These are phyloP conservation scores for Coemansia sp. DNA, from an alignment of 192 early-diverging fungal genomes.

Conservation along the genomic window DNA sequence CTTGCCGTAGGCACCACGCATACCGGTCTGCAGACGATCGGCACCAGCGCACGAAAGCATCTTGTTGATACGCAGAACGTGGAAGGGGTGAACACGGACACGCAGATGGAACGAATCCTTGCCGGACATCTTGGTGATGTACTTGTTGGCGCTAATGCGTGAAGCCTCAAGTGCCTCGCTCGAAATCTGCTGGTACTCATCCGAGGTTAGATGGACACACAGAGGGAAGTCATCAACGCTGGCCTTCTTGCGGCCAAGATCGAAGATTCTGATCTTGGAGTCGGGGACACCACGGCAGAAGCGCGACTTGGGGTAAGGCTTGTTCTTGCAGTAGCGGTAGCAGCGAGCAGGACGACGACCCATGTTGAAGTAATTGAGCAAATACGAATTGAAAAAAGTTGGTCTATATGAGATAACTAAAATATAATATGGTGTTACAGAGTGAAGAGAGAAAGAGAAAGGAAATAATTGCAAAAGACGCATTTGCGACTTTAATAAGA, in stretches of 20 bases:
- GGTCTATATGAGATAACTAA: neutral
- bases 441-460: neutral
- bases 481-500: neutral
- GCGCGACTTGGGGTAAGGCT: conserved; percentile 98
- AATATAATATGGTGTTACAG: neutral
- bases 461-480: neutral
- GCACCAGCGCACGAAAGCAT: conserved; percentile 99
- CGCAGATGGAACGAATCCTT: conserved; percentile 99
- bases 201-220: conserved; percentile 91
- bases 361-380: conserved; percentile 58
- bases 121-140: conserved; percentile 93
- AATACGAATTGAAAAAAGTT: neutral
- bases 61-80: conserved; percentile 99
- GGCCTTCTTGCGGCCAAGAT: conserved; percentile 97
- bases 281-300: conserved; percentile 99
- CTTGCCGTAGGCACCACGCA: conserved; percentile 99
- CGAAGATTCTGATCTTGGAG: conserved; percentile 97
- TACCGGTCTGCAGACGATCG: conserved; percentile 98
- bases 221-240: conserved; percentile 97
- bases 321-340: conserved; percentile 99
- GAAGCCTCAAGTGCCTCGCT: conserved; percentile 98
- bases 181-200: conserved; percentile 98
- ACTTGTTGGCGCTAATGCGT: conserved; percentile 98
- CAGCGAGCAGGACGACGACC: conserved; percentile 99
- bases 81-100: conserved; percentile 97